These are phyloP conservation scores for Sclerotinia nivalis DNA, from an alignment of 2,329 filamentous ascomycete species.

Conservation along the genomic window DNA sequence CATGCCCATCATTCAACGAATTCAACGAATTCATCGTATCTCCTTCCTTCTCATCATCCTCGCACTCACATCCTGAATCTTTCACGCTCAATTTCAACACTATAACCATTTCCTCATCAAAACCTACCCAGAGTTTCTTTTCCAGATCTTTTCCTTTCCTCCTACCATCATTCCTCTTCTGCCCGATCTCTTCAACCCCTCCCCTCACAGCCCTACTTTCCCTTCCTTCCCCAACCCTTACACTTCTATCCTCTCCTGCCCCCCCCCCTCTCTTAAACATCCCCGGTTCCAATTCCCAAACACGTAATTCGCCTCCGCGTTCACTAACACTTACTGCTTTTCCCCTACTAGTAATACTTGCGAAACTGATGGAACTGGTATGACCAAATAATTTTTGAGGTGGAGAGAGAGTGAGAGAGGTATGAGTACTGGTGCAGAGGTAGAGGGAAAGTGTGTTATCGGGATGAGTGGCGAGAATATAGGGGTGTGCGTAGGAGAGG, in stretches of 20 bases:
- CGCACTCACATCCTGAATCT: neutral
- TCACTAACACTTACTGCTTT: constrained; percentile 61
- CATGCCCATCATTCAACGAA: neutral
- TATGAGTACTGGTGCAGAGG: constrained; percentile 61
- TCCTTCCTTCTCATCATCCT: neutral
- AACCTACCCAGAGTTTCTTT: constrained; percentile 60
- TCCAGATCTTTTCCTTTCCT: constrained; percentile 21
- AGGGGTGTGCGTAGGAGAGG: constrained; percentile 59
- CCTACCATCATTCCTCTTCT: constrained; percentile 38
- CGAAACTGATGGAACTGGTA: constrained; percentile 67
- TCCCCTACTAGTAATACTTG: constrained; percentile 66
- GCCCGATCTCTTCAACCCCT: constrained; percentile 49
- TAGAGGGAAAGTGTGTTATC: constrained; percentile 74
- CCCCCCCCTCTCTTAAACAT: constrained; percentile 33
- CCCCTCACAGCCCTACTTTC: constrained; percentile 42
- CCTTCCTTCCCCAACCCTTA: constrained; percentile 12
- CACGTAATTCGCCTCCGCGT: constrained; percentile 16
- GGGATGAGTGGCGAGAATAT: constrained; percentile 66
- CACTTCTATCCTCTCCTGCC: constrained; percentile 29
- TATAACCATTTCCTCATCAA: constrained; percentile 71
- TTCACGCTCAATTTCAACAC: constrained; percentile 49
- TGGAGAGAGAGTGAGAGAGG: constrained; percentile 56
- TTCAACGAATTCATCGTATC: neutral
- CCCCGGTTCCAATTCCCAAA: constrained; percentile 37
- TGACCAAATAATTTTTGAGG: constrained; percentile 70